Evolutionary conservation across 345 rosid species (phyloP), one percentile per base, ranked within the genome.

Genomic region (Corymbia maculata): DNA sequence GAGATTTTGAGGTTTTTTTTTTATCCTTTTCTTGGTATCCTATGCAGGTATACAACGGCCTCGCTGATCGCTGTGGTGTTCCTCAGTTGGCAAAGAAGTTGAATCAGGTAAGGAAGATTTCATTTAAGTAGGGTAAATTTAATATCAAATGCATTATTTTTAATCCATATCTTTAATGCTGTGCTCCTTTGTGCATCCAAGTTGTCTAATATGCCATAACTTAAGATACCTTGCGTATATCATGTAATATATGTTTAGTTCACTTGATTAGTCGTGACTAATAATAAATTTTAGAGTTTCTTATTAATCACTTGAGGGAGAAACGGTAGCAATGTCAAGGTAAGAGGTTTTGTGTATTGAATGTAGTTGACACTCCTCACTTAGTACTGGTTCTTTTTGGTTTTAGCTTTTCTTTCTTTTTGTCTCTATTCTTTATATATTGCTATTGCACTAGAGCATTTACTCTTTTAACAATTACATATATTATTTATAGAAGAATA

Each of bases 31-130:
- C 45, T 79, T 61, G 36, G 85, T 64, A 59, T 87, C 30, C 66
- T 84, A 85, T 87, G 30, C 82, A 97, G 99, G 96, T 93, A 57
- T 97, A 97, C 92, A 96, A 91, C 87, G 94, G 94, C 91, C 92
- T 97, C n/a, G 94, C 94, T n/a, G 99, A 96, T 92, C 95, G 97
- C 26, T 96, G 98, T 94, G 99, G 99, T 59, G 93, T 96, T 90
- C 97, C 99, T 88, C 99, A 97, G 89, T 75, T 96, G 92, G 99
- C 99, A 55, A 97, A 96, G 93, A 97, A 96, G 91, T 92, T 97
- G 94, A 97, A 97, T 90, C 98, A 96, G 97, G 99, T 96, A 94
- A 80, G 91, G 86, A 42, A 75, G 4, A 19, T 75, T 75, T 42
- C 84, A 19, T 26, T 42, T 14, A 42, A 36, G 26, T 19, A 6